Evolutionary conservation across 1,284 basidiomycete species (phyloP).

Genomic region (Ganoderma meredithae): DNA sequence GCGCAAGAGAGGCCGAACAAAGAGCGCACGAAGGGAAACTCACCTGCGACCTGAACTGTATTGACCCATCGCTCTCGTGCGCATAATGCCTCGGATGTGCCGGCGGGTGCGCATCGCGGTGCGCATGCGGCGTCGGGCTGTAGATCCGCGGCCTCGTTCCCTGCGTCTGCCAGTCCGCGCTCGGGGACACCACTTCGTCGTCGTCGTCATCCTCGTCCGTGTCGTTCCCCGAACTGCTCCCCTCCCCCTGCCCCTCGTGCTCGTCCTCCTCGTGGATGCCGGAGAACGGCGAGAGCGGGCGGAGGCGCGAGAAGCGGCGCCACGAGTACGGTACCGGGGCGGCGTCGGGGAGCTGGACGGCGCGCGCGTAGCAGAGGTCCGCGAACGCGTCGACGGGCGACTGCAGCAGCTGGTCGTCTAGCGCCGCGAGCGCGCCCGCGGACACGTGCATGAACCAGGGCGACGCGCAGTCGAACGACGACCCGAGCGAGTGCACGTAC

Average conservation of each 20-base stretch:
- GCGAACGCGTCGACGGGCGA: conserved; percentile 36
- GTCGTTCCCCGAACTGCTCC: conserved; percentile 16
- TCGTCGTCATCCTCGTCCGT: conserved; percentile 26
- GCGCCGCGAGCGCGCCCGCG: conserved; percentile 29
- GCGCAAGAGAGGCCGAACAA: conserved; percentile 1
- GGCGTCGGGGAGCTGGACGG: conserved; percentile 20
- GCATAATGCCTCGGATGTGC: conserved; percentile 12
- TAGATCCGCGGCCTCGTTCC: conserved; percentile 17
- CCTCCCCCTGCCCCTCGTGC: too few relatives aligned
- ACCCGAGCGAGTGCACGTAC: conserved; percentile 5
- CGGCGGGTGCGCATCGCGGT: conserved; percentile 9
- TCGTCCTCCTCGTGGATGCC: conserved; percentile 8
- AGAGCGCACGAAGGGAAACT: neutral
- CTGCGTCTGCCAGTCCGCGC: conserved; percentile 11
- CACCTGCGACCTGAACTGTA: conserved; percentile 18
- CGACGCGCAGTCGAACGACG: conserved; percentile 18
- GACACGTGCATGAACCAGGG: conserved; percentile 32
- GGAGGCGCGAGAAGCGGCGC: conserved; percentile 29
- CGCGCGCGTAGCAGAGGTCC: conserved; percentile 35
- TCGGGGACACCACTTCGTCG: conserved; percentile 28
- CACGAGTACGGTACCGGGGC: conserved; percentile 23
- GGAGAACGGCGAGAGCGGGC: conserved; percentile 19
- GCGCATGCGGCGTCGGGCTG: conserved; percentile 20
- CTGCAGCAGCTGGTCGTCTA: conserved; percentile 34
- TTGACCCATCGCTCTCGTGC: conserved; percentile 22